phyloP scores from a whole-genome alignment of 2,329 filamentous ascomycete genomes.

The Chaetomiaceae sp. region DNA sequence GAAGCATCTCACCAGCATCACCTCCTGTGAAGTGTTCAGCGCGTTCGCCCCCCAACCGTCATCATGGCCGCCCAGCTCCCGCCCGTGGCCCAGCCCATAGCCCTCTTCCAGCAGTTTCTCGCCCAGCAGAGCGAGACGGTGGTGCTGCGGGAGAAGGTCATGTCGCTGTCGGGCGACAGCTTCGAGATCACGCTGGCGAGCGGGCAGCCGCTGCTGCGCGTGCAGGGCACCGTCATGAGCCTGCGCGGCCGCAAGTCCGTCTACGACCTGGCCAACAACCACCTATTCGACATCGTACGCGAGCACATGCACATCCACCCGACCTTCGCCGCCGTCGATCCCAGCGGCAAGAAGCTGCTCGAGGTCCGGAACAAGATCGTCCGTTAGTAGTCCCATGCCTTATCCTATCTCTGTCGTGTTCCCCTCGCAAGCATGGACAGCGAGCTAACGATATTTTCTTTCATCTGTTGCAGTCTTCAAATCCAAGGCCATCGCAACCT shows the following conservation, averaged over 20 bases:
- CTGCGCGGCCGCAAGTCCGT: slow-evolving; percentile 51
- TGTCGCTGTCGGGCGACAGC: slow-evolving; percentile 45
- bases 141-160: slow-evolving; percentile 50
- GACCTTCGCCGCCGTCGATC: slow-evolving; percentile 32
- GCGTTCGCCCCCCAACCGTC: too few relatives aligned
- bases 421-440: too few relatives aligned
- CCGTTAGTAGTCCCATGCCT: slow-evolving; percentile 33
- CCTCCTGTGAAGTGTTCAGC: too few relatives aligned
- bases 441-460: too few relatives aligned
- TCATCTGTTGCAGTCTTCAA: slow-evolving; percentile 40
- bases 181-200: slow-evolving; percentile 52
- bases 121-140: slow-evolving; percentile 41
- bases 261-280: slow-evolving; percentile 44
- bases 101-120: slow-evolving; percentile 36
- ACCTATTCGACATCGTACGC: slow-evolving; percentile 54
- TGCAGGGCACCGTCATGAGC: slow-evolving; percentile 49
- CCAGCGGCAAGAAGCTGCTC: slow-evolving; percentile 32
- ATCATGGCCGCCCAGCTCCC: too few relatives aligned
- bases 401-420: neutral
- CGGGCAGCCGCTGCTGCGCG: slow-evolving; percentile 48
- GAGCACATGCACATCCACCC: slow-evolving; percentile 45
- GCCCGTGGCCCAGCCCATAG: slow-evolving; percentile 34
- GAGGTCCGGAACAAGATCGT: slow-evolving; percentile 50
- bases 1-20: too few relatives aligned
- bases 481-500: slow-evolving; percentile 51